phyloP scores from a whole-genome alignment of 169 alveolate species.

The Cryptosporidium ryanae region DNA sequence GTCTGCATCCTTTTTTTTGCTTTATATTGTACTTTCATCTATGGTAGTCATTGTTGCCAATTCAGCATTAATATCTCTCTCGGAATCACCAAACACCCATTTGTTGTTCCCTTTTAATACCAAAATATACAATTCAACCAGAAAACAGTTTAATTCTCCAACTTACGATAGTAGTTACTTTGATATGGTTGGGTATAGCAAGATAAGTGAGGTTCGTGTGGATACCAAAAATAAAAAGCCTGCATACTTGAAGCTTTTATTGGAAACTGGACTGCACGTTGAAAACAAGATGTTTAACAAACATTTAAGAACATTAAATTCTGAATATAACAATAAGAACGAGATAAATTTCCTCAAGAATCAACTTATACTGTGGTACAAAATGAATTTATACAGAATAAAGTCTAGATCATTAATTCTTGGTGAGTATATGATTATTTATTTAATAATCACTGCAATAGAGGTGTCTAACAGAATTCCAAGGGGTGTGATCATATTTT shows the following conservation, averaged over 20 bases:
- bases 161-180: background rate
- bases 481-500: conserved; percentile 27
- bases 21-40: conserved; percentile 44
- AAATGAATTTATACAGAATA: conserved; percentile 23
- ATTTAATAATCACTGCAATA: conserved; percentile 33
- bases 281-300: background rate
- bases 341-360: conserved; percentile 23
- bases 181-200: background rate
- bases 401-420: conserved; percentile 42
- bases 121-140: background rate
- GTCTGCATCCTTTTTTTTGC: conserved; percentile 29
- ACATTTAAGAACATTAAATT: conserved; percentile 20
- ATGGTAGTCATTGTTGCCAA: conserved; percentile 45
- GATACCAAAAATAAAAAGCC: background rate
- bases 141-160: background rate
- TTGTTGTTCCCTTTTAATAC: conserved; percentile 25
- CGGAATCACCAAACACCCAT: conserved; percentile 40
- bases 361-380: conserved; percentile 30
- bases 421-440: conserved; percentile 56
- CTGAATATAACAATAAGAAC: conserved; percentile 2
- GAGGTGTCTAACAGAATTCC: conserved; percentile 64
- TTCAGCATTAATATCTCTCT: conserved; percentile 54
- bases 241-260: background rate
- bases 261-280: background rate
- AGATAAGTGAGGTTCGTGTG: background rate